Evolutionary conservation across 257 asterid genomes (phyloP), one percentile per base, ranked within the genome.

Genomic region (Nicotiana noctiflora): DNA sequence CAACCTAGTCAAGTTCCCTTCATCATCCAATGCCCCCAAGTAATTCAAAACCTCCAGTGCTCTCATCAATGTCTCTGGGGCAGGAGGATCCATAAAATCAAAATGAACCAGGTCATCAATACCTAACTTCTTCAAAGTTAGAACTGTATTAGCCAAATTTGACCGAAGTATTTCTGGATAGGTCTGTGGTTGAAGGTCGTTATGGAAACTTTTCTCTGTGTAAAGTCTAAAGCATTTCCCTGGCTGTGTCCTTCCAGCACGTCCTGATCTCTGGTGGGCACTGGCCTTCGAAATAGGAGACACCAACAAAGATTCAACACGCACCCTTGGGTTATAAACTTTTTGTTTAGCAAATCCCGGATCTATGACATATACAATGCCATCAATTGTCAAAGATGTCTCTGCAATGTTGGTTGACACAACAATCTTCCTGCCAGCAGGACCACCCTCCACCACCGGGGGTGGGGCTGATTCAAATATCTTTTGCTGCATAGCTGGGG

Each of bases 171-270:
- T 94, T 87, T 96, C 99, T 0, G 98, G 99, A 81, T 96, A 94
- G 3, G 98, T 96, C 84, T 96, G 98, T 8, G 98, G 94, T 57
- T 92, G 96, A 59, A 96, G 98, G 81, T 94, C 99, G n/a, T 88
- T 90, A 27, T 92, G 77, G 80, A 94, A 96, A 75, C 98, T 94
- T 86, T 85, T 93, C 79, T 96, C 98, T 0, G 97, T 94, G 84
- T 94, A 96, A 40, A 96, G 99, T 86, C 99, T 89, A 80, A 90
- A 96, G 83, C 99, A 96, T 84, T 96, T 96, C 65, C 99, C 98
- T 5, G 99, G 98, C 80, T 92, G 99, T 5, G 98, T 94, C 87
- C 98, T 91, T 83, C 99, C 99, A 80, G 99, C 99, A 91, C 98
- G 98, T 27, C 98, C 98, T 0, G 99, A 90, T 61, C 99, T 90